phyloP scores from a whole-genome alignment of 129 eudicot genomes.

The Helianthus tuberosus region DNA sequence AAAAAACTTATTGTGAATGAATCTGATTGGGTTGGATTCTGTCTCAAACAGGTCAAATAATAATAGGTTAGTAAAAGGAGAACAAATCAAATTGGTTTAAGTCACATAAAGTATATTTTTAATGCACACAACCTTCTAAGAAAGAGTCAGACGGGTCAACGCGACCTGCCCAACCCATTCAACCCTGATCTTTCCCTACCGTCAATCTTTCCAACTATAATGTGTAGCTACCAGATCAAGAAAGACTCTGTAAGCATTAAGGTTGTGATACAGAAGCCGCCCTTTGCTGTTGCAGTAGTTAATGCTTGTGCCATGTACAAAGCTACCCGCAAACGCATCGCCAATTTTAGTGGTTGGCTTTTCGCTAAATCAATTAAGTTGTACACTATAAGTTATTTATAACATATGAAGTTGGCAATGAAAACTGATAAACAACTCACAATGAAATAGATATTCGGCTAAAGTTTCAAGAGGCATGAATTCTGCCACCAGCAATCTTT shows the following conservation, averaged over 20 bases:
- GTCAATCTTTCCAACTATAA: not conserved
- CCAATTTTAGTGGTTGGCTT: slow-evolving; percentile 15
- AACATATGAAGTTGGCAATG: not conserved
- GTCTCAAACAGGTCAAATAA: not conserved
- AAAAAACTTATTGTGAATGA: not conserved
- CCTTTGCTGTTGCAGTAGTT: slow-evolving; percentile 26
- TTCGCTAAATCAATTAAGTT: slow-evolving; percentile 13
- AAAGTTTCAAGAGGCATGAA: slow-evolving; percentile 20
- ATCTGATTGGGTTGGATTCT: not conserved
- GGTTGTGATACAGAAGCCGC: slow-evolving; percentile 13
- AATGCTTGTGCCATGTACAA: slow-evolving; percentile 23
- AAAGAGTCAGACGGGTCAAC: not conserved
- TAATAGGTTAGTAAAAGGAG: not conserved
- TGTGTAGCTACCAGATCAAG: slow-evolving; percentile 14
- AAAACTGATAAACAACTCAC: not conserved
- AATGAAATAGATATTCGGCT: slow-evolving; percentile 12
- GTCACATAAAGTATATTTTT: not conserved
- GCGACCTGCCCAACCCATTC: not conserved
- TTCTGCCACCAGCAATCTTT: slow-evolving; percentile 25
- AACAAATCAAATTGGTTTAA: not conserved
- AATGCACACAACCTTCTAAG: not conserved
- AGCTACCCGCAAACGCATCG: slow-evolving; percentile 23
- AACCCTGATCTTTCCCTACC: not conserved
- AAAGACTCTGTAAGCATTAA: slow-evolving; percentile 18
- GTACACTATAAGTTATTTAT: not conserved